Evolutionary conservation across 1,284 basidiomycete genomes (phyloP).

Genomic region (Naganishia sp.): DNA sequence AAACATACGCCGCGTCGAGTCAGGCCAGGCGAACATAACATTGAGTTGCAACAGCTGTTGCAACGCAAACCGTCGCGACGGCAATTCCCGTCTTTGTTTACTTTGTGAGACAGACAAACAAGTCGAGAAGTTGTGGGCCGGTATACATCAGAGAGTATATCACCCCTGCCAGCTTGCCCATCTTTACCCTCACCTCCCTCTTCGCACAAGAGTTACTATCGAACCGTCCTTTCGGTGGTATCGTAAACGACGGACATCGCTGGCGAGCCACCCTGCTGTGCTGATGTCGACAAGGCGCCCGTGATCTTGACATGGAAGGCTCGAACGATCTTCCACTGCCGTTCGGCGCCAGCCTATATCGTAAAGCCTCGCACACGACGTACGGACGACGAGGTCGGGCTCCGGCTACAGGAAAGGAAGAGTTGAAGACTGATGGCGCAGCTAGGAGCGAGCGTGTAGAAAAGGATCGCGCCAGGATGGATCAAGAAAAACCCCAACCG

Average conservation of each 20-base stretch:
- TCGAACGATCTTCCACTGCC: neutral
- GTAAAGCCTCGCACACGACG: conserved; percentile 18
- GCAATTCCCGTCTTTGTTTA: conserved; percentile 3
- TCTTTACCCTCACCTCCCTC: no score
- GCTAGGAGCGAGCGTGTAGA: neutral
- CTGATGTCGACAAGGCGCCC: neutral
- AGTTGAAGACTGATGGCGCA: neutral
- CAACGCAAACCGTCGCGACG: no score
- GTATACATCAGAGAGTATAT: neutral
- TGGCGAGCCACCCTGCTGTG: neutral
- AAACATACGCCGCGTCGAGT: no score
- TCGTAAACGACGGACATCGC: neutral
- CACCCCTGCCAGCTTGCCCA: no score
- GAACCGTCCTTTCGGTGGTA: no score
- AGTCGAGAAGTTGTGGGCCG: no score
- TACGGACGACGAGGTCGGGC: conserved; percentile 10
- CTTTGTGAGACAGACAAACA: conserved; percentile 5
- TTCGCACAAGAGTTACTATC: no score
- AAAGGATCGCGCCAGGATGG: neutral
- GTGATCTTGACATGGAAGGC: neutral
- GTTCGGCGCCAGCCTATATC: conserved; percentile 2
- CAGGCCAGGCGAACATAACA: no score
- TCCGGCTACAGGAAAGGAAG: neutral
- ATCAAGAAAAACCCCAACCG: neutral
- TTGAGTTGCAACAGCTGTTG: no score